A percentile compares a stretch with the other conserved stretches of the same genome.
These are phyloP conservation scores for Hyaloscypha bicolor DNA, from an alignment of 495 filamentous ascomycete genomes.

Conservation along the genomic window DNA sequence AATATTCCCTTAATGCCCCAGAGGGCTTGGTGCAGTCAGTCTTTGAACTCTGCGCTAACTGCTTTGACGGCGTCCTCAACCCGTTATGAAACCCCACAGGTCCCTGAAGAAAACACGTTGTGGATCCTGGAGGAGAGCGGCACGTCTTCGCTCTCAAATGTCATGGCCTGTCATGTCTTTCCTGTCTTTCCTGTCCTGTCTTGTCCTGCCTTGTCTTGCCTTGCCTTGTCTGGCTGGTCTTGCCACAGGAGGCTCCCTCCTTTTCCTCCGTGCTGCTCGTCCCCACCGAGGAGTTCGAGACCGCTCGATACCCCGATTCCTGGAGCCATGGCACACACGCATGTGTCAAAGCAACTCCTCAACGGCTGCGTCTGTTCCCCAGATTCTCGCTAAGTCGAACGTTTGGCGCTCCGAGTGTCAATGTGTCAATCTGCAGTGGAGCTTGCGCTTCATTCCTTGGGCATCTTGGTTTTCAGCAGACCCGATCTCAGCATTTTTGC, in stretches of 20 bases:
- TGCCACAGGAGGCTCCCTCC: not conserved
- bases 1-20: not conserved
- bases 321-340: not conserved
- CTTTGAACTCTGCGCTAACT: too few species aligned
- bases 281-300: not conserved
- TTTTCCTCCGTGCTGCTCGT: not conserved
- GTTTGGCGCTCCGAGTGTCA: too few species aligned
- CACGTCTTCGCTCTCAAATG: too few species aligned
- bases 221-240: not conserved
- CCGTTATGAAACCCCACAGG: too few species aligned
- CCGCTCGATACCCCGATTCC: not conserved
- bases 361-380: conserved; percentile 3
- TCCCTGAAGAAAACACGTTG: too few species aligned
- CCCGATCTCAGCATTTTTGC: conserved; percentile 2
- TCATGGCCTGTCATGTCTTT: not conserved
- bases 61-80: too few species aligned
- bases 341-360: conserved; percentile 7
- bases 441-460: not conserved
- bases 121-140: too few species aligned
- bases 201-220: too few species aligned
- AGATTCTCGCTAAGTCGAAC: conserved; percentile 19
- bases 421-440: not conserved
- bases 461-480: not conserved
- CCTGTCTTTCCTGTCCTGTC: not conserved
- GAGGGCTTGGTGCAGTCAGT: too few species aligned